Base-by-base conservation (phyloP, 164 flowering plant genomes). In the Berberis vulgaris region DNA sequence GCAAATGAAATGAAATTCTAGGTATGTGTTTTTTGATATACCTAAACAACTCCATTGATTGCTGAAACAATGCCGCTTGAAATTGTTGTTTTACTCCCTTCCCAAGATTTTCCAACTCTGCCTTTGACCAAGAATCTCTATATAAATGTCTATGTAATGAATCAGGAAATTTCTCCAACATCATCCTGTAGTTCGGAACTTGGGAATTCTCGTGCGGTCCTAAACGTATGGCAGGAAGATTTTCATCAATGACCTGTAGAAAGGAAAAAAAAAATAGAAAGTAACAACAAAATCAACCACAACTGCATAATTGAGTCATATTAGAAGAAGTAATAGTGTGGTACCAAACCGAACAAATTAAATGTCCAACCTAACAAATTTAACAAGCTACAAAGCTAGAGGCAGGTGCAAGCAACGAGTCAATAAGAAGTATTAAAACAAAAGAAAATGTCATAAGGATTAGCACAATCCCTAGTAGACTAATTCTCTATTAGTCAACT, bases 151-250 rank as follows among this genome's bases (percentile, higher is more conserved):
- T 26, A 26, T 54, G 65, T n/a, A 89, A 43, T 47, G 78, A 62
- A 54, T 70, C 71, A 2, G 96, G 87, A 77, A 66, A 85, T 59
- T 71, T 79, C 47, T 63, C 13, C 76, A 85, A 46, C 43, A 83
- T 89, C 73, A 70, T 69, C 70, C 74, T 83, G 64, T 83, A 91
- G 41, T 72, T 76, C 41, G 82, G 79, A 69, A 83, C 97, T 71
- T 82, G 87, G 63, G 84, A 71, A 77, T 95, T 91, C 71, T 95
- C 96, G 49, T 53, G 74, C 42, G 96, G 99, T 7, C 97, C 97
- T 73, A 65, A 72, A 60, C 3, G 62, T 60, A 74, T 59, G 45
- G 81, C 76, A 57, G 79, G 69, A 41, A 62, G 54, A 67, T 73
- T 83, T 68, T 79, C 81, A 43, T 76, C 82, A 61, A 68, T 71